Percentiles rank a stretch among this genome's conserved stretches.
These are phyloP conservation scores for Naganishia kalamii DNA, from an alignment of 768 basidiomycete species.

Conservation along the genomic window DNA sequence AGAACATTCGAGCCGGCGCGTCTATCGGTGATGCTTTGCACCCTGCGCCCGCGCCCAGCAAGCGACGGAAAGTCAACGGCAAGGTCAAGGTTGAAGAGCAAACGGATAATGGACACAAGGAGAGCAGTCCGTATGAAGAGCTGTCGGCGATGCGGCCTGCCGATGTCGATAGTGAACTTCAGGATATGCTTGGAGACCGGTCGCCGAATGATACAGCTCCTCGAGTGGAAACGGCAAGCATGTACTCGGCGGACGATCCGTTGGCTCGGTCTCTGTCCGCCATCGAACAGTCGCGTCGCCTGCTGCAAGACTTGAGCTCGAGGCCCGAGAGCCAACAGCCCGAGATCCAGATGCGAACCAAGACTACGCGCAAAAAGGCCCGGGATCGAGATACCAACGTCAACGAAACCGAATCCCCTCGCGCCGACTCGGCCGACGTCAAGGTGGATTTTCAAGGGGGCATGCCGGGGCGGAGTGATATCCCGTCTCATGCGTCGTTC, in stretches of 20 bases:
- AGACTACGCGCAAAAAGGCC: not conserved
- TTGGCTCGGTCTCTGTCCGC: slow-evolving; percentile 1
- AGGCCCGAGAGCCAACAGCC: slow-evolving; percentile 7
- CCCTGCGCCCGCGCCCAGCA: not conserved
- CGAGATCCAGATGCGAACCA: slow-evolving; percentile 10
- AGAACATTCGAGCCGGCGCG: not conserved
- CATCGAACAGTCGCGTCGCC: slow-evolving; percentile 5
- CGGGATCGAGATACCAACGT: not conserved
- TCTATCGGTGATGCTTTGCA: slow-evolving; percentile 1
- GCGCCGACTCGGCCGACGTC: not conserved
- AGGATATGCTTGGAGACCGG: slow-evolving; percentile 4
- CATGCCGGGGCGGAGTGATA: slow-evolving; percentile 9
- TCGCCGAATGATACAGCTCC: not conserved
- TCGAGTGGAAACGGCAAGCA: not conserved
- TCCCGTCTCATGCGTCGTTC: slow-evolving; percentile 11
- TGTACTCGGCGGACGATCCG: not conserved
- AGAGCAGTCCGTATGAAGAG: slow-evolving; percentile 12
- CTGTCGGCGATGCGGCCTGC: not conserved
- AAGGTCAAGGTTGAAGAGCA: not conserved
- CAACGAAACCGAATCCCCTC: slow-evolving; percentile 5
- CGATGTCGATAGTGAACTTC: slow-evolving; percentile 1
- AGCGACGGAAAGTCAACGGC: slow-evolving; percentile 2
- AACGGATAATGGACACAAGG: not conserved
- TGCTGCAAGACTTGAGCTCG: slow-evolving; percentile 7
- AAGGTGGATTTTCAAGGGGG: slow-evolving; percentile 11